A percentile compares a stretch with the other conserved stretches of the same genome.
phyloP scores from a whole-genome alignment of 306 rosid genomes.

The Cucurbita pepo region DNA sequence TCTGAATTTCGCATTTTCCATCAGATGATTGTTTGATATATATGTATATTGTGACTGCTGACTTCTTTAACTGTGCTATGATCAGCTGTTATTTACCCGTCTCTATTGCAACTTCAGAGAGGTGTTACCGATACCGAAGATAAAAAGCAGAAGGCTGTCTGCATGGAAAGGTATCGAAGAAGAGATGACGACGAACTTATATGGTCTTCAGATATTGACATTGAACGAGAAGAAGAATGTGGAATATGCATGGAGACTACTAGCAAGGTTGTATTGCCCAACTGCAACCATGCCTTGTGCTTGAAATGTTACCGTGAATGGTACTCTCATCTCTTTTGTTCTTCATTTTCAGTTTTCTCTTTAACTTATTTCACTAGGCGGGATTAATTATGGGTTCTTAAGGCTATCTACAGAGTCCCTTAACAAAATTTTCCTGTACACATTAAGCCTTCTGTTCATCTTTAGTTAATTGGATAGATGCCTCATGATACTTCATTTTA shows the following conservation, averaged over 20 bases:
- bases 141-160: slow-evolving; percentile 70
- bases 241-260: slow-evolving; percentile 93
- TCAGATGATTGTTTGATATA: not conserved
- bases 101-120: slow-evolving; percentile 69
- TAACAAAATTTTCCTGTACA: not conserved
- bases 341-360: not conserved
- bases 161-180: slow-evolving; percentile 70
- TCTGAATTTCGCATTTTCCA: not conserved
- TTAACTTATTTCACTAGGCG: not conserved
- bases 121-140: slow-evolving; percentile 81
- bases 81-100: slow-evolving; percentile 82
- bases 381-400: not conserved
- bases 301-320: slow-evolving; percentile 87
- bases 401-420: not conserved
- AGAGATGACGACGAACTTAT: slow-evolving; percentile 49
- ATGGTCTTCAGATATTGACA: slow-evolving; percentile 45
- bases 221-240: slow-evolving; percentile 93
- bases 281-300: slow-evolving; percentile 91
- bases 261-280: slow-evolving; percentile 77
- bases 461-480: not conserved
- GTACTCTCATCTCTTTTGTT: slow-evolving; percentile 23
- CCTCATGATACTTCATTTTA: not conserved
- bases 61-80: slow-evolving; percentile 12
- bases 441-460: not conserved
- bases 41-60: not conserved